phyloP scores from a whole-genome alignment of 129 eudicot genomes.

The Pulicaria dysenterica region DNA sequence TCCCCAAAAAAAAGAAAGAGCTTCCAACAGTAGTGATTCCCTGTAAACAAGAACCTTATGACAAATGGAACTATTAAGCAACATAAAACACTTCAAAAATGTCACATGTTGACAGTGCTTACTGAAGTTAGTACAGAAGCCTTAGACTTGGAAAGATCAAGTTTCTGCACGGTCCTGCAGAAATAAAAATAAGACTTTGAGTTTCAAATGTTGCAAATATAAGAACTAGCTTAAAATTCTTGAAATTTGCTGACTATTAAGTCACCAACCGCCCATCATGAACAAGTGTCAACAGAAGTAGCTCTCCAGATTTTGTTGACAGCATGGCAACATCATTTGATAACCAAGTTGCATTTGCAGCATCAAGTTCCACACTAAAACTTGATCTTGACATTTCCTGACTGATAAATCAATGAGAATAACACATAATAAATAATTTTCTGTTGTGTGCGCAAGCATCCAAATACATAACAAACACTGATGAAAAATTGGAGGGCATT shows the following conservation, averaged over 20 bases:
- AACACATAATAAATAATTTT: slow-evolving; percentile 21
- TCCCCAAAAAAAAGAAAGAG: slow-evolving; percentile 88
- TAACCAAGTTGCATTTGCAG: slow-evolving; percentile 96
- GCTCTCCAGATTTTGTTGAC: slow-evolving; percentile 91
- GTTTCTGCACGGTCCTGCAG: slow-evolving; percentile 88
- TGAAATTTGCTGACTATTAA: not conserved
- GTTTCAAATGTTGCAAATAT: not conserved
- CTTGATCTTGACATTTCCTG: slow-evolving; percentile 84
- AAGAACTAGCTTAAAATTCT: slow-evolving; percentile 12
- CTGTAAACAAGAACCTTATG: slow-evolving; percentile 42
- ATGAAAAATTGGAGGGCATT: slow-evolving; percentile 13
- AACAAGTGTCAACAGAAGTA: slow-evolving; percentile 78
- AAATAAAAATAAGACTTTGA: not conserved
- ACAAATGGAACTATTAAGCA: not conserved
- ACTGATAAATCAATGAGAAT: slow-evolving; percentile 45
- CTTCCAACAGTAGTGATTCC: slow-evolving; percentile 81
- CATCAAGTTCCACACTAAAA: slow-evolving; percentile 92
- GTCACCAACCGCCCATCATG: slow-evolving; percentile 90
- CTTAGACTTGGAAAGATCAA: slow-evolving; percentile 90
- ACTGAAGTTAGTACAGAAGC: slow-evolving; percentile 98
- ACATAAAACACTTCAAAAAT: not conserved
- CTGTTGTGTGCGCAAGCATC: slow-evolving; percentile 16
- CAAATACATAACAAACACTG: slow-evolving; percentile 8
- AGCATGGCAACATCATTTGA: slow-evolving; percentile 91
- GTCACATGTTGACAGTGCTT: slow-evolving; percentile 31